These are phyloP conservation scores for Cadophora luteo-olivacea DNA, from an alignment of 2,329 filamentous ascomycete genomes.

Conservation along the genomic window DNA sequence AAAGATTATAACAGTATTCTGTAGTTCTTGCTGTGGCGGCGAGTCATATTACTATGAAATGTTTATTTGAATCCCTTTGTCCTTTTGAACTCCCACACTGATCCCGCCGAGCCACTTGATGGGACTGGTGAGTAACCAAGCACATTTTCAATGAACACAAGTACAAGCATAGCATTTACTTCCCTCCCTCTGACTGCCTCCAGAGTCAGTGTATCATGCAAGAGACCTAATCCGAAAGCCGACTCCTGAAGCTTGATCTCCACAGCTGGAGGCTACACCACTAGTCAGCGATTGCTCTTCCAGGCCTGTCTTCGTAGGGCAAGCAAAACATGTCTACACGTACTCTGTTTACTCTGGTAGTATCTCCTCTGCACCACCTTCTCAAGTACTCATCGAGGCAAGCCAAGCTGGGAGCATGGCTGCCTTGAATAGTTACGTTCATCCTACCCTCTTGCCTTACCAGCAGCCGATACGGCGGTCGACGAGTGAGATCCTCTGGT, in stretches of 20 bases:
- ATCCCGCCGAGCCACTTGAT: conserved; percentile 43
- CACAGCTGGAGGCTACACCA: conserved; percentile 50
- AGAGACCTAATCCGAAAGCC: conserved; percentile 52
- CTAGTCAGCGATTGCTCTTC: conserved; percentile 15
- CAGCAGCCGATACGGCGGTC: conserved; percentile 56
- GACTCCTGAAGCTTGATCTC: conserved; percentile 52
- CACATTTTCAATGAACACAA: conserved; percentile 54
- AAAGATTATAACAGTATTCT: neutral
- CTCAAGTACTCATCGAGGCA: conserved; percentile 54
- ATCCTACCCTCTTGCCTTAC: conserved; percentile 44
- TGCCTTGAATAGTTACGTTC: conserved; percentile 53
- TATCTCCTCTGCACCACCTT: conserved; percentile 55
- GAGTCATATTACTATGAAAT: neutral
- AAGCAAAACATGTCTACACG: neutral
- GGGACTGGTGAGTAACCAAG: conserved; percentile 52
- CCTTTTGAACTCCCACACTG: conserved; percentile 44
- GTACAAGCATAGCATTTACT: conserved; percentile 52
- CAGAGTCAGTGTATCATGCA: conserved; percentile 53
- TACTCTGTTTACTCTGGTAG: conserved; percentile 47
- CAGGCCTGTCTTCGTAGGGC: neutral
- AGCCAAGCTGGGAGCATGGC: conserved; percentile 54
- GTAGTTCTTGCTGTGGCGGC: too few species aligned
- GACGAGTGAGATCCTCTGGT: conserved; percentile 55
- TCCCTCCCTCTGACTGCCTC: conserved; percentile 46
- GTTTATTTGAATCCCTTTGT: conserved; percentile 31